Evolutionary conservation across 2,329 filamentous ascomycete genomes (phyloP).

Genomic region (Fusarium cicatricum): DNA sequence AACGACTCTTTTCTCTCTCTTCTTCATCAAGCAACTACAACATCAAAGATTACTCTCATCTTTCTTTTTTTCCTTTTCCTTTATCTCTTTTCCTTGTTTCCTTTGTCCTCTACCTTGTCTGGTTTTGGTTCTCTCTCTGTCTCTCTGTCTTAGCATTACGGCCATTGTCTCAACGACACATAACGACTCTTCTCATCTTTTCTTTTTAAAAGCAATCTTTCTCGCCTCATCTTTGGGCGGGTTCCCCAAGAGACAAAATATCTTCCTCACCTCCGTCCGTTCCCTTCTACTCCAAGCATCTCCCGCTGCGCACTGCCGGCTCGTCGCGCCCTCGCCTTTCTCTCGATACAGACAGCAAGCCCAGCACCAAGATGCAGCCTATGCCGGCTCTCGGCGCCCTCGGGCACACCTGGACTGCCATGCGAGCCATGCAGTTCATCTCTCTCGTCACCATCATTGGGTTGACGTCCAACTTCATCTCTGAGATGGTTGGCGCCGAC

Average conservation of each 20-base stretch:
- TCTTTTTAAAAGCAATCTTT: constrained; percentile 8
- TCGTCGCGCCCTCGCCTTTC: constrained; percentile 53
- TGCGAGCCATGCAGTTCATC: constrained; percentile 74
- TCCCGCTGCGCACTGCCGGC: constrained; percentile 53
- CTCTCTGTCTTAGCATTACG: constrained; percentile 27
- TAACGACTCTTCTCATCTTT: constrained; percentile 19
- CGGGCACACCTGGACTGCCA: constrained; percentile 79
- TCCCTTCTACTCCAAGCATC: constrained; percentile 53
- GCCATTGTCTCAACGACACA: constrained; percentile 19
- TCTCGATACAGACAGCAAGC: constrained; percentile 48
- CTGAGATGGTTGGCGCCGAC: constrained; percentile 73
- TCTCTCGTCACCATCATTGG: constrained; percentile 81
- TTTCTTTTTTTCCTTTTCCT: constrained; percentile 33
- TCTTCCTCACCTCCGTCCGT: constrained; percentile 44
- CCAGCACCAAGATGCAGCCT: constrained; percentile 52
- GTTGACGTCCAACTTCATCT: constrained; percentile 82
- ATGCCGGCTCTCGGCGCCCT: constrained; percentile 71
- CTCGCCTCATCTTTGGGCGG: constrained; percentile 37
- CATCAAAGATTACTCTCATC: constrained; percentile 29
- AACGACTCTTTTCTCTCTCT: constrained; percentile 22
- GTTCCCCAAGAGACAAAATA: constrained; percentile 44
- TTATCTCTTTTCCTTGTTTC: constrained; percentile 39
- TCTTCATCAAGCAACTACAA: constrained; percentile 37
- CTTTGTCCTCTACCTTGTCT: constrained; percentile 37
- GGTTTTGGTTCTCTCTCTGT: constrained; percentile 39